These are phyloP conservation scores for Sugiyamaella pinicola DNA, from an alignment of 1,139 yeast genomes.

Conservation along the genomic window DNA sequence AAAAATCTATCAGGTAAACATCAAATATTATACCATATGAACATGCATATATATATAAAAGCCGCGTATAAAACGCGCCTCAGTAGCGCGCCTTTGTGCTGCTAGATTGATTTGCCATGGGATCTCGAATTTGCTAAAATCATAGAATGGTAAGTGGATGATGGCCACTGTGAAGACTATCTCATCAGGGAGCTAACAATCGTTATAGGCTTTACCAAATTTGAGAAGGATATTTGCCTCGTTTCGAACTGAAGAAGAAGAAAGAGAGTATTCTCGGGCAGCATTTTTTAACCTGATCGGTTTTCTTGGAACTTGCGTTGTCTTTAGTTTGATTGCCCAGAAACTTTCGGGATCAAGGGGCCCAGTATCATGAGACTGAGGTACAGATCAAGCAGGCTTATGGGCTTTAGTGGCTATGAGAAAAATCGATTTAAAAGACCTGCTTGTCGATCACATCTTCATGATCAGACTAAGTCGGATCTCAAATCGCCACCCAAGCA, in stretches of 20 bases:
- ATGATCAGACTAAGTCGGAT: background rate
- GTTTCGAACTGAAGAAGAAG: slow-evolving; percentile 84
- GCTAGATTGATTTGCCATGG: no score
- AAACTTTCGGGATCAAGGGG: slow-evolving; percentile 37
- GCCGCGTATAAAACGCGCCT: background rate
- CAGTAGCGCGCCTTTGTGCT: background rate
- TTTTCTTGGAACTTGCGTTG: slow-evolving; percentile 76
- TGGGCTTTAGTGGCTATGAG: no score
- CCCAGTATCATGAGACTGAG: slow-evolving; percentile 12
- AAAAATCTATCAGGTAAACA: no score
- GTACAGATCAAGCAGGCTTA: background rate
- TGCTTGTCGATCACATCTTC: background rate
- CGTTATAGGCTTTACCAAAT: slow-evolving; percentile 53
- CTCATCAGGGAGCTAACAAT: background rate
- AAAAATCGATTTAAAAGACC: no score
- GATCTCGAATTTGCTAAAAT: no score
- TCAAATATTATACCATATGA: no score
- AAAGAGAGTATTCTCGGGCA: slow-evolving; percentile 68
- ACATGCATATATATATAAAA: background rate
- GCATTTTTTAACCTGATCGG: slow-evolving; percentile 85
- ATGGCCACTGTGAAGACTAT: background rate
- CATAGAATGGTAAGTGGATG: background rate
- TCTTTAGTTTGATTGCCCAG: slow-evolving; percentile 80
- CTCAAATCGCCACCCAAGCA: background rate
- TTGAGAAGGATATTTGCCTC: slow-evolving; percentile 77